Conservation (phyloP, 768 basidiomycete genomes). For the Austroboletus eburneus region DNA sequence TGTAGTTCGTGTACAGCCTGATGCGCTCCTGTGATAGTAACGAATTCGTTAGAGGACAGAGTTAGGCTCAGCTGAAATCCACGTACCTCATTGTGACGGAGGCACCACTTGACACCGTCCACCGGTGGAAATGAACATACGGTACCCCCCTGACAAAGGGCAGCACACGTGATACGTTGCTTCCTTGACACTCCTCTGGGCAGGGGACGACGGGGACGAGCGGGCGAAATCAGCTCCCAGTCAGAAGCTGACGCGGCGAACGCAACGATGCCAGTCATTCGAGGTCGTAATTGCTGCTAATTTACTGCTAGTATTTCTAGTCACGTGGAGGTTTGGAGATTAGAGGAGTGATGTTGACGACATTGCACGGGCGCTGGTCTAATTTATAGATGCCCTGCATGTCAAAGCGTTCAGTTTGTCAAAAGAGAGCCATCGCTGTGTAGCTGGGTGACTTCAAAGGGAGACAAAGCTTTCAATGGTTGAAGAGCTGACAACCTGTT, state of each 20-base stretch:
- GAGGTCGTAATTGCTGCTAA: no score
- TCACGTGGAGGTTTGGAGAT: background rate
- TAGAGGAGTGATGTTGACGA: no score
- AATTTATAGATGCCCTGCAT: no score
- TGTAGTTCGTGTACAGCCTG: slow-evolving; percentile 37
- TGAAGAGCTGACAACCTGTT: no score
- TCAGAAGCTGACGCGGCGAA: background rate
- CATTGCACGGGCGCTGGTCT: no score
- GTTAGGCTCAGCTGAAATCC: background rate
- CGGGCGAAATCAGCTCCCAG: background rate
- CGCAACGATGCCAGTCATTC: background rate
- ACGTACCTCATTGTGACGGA: slow-evolving; percentile 30
- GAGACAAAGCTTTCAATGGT: no score
- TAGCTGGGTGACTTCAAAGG: no score
- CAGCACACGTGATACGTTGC: slow-evolving; percentile 15
- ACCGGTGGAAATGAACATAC: slow-evolving; percentile 11
- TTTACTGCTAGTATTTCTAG: background rate
- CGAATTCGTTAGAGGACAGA: background rate
- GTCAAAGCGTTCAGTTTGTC: no score
- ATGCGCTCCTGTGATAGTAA: slow-evolving; percentile 26
- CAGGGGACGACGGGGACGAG: background rate
- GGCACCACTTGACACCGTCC: slow-evolving; percentile 22
- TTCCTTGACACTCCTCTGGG: slow-evolving; percentile 1
- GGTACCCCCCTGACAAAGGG: slow-evolving; percentile 11
- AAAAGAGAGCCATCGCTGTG: no score